phyloP scores from a whole-genome alignment of 108 stramenopile species.

The Nitzschia sp. region DNA sequence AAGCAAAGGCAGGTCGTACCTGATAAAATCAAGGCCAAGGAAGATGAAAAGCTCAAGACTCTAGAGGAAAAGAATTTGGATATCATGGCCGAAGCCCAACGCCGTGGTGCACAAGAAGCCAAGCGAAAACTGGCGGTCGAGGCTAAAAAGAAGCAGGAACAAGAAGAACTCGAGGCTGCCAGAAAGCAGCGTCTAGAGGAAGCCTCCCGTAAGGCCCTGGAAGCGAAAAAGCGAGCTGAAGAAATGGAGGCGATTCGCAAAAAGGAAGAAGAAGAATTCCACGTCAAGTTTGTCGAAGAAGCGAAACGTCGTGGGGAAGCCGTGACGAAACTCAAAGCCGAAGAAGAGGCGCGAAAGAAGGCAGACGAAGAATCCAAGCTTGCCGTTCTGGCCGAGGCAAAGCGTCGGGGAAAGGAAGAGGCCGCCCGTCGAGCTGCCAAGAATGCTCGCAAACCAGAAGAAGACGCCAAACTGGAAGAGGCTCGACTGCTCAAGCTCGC shows the following conservation, averaged over 20 bases:
- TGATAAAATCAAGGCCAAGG: neutral
- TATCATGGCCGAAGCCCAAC: neutral
- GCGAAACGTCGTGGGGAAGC: conserved; percentile 2
- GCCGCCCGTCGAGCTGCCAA: neutral
- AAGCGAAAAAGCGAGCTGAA: neutral
- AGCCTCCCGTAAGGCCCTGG: neutral
- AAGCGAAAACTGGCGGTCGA: neutral
- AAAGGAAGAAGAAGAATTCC: conserved; percentile 5
- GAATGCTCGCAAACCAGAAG: neutral
- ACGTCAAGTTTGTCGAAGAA: neutral
- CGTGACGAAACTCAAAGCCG: neutral
- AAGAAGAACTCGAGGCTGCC: neutral
- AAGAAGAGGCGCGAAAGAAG: neutral
- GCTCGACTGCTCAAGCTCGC: neutral
- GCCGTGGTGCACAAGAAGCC: neutral
- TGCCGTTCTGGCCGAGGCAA: neutral
- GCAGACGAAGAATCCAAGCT: neutral
- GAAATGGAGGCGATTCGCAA: neutral
- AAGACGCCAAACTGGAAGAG: neutral
- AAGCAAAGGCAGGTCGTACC: neutral
- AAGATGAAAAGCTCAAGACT: neutral
- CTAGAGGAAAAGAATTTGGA: neutral
- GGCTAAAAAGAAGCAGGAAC: neutral
- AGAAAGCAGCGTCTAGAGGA: neutral
- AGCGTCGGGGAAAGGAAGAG: neutral